phyloP scores from a whole-genome alignment of 1,284 basidiomycete genomes.

The Thecaphora thlaspeos region DNA sequence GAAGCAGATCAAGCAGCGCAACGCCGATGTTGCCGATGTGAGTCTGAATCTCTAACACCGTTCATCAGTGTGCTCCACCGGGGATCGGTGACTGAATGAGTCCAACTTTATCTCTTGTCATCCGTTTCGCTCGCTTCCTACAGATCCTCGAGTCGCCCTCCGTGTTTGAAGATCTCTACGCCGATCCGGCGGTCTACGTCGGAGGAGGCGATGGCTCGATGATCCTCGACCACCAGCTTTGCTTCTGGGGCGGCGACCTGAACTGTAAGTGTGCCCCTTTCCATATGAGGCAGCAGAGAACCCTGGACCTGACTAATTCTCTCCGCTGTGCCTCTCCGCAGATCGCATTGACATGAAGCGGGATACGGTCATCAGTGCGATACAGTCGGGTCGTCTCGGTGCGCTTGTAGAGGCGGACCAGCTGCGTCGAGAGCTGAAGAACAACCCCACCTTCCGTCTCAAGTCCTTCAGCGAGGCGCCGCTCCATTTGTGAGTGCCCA shows the following conservation, averaged over 20 bases:
- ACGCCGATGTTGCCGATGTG: constrained; percentile 74
- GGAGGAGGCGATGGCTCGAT: constrained; percentile 92
- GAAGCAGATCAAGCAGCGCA: constrained; percentile 74
- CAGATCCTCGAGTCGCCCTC: constrained; percentile 41
- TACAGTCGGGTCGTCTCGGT: constrained; percentile 68
- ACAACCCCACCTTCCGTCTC: constrained; percentile 80
- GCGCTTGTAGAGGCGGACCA: constrained; percentile 79
- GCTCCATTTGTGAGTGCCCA: constrained; percentile 16
- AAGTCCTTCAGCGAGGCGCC: constrained; percentile 76
- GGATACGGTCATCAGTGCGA: constrained; percentile 72
- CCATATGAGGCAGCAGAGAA: too few species aligned
- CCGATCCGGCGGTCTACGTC: constrained; percentile 66
- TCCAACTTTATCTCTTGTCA: background rate
- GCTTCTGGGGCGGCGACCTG: constrained; percentile 72
- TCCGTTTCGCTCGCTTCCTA: background rate
- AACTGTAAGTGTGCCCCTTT: constrained; percentile 44
- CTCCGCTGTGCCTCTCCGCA: background rate
- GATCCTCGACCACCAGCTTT: constrained; percentile 90
- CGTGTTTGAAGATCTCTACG: constrained; percentile 21
- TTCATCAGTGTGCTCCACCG: too few species aligned
- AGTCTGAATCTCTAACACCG: too few species aligned
- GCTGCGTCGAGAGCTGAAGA: constrained; percentile 79
- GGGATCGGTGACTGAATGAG: too few species aligned
- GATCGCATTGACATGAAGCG: constrained; percentile 86
- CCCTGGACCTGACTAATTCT: too few species aligned